Conservation (phyloP, 495 filamentous ascomycete genomes). For the Xylaria scruposa region DNA sequence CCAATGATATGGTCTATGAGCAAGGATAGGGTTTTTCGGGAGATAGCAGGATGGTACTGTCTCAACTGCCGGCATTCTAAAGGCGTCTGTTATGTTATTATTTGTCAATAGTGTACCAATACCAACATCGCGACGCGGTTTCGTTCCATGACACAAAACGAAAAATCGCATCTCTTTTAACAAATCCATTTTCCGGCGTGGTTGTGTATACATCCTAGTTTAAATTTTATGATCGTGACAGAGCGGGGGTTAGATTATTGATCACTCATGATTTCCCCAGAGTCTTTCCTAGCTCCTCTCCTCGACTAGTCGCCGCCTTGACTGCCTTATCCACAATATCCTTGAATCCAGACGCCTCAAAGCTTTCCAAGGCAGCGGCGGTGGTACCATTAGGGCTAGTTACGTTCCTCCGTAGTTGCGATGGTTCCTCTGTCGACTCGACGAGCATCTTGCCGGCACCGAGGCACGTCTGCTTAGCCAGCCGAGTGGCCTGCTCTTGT, state of each 20-base stretch:
- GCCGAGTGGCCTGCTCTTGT: conserved; percentile 41
- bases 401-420: conserved; percentile 44
- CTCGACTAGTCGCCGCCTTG: conserved; percentile 37
- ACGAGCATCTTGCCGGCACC: conserved; percentile 45
- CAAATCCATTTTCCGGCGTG: background rate
- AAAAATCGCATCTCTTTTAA: background rate
- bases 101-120: no score
- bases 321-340: conserved; percentile 42
- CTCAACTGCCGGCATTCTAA: no score
- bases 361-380: conserved; percentile 43
- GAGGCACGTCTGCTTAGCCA: conserved; percentile 45
- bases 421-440: conserved; percentile 41
- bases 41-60: background rate
- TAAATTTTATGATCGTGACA: background rate
- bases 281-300: conserved; percentile 40
- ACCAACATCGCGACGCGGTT: no score
- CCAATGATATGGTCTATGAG: background rate
- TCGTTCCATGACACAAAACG: background rate
- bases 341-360: conserved; percentile 42
- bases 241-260: background rate
- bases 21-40: background rate
- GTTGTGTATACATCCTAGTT: background rate
- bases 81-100: no score
- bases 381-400: conserved; percentile 47
- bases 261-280: conserved; percentile 28